Evolutionary conservation across 768 basidiomycete species (phyloP), one percentile per base, ranked within the genome.

Genomic region (Trametes sanguinea): DNA sequence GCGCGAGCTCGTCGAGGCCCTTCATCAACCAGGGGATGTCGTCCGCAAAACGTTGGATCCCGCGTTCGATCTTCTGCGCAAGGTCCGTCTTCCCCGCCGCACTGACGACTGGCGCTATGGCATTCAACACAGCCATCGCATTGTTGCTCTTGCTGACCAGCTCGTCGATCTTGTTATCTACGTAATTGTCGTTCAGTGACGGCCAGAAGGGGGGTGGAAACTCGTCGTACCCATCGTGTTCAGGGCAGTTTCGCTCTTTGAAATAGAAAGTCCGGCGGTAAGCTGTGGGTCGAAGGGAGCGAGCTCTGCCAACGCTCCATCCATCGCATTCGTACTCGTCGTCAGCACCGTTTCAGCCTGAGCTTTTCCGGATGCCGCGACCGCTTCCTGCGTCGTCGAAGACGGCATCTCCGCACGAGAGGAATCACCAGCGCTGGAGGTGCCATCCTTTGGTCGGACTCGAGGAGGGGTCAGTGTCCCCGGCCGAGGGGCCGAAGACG

Each of bases 11-110:
- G 43, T 71, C 68, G 16, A 74, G 64, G 1, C 61, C 66, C 4
- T 65, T 68, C 59, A 73, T 62, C 42, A 74, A 57, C 33, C 62
- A 33, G 6, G 73, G 73, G 22, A 73, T 54, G 50, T 62, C 57
- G 16, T 68, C 67, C 54, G 63, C 46, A n/a, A 69, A 65, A 10
- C 53, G 57, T 22, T 60, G 43, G 4, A 69, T 62, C 2, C 65
- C 65, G 13, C 43, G 55, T 44, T 66, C 52, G 44, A 69, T 64
- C 30, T 46, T 53, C 51, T 60, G 50, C 13, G 29, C 50, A 30
- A 59, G 29, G 10, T 59, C 57, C 14, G 42, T 33, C 30, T 55
- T 40, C 29, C 45, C 54, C 2, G 45, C 8, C 6, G 54, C 27
- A 13, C 22, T 42, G 27, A n/a, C n/a, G 10, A 16, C 53, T 9